phyloP scores from a whole-genome alignment of 140 eudicot genomes.

The Artemisia princeps region DNA sequence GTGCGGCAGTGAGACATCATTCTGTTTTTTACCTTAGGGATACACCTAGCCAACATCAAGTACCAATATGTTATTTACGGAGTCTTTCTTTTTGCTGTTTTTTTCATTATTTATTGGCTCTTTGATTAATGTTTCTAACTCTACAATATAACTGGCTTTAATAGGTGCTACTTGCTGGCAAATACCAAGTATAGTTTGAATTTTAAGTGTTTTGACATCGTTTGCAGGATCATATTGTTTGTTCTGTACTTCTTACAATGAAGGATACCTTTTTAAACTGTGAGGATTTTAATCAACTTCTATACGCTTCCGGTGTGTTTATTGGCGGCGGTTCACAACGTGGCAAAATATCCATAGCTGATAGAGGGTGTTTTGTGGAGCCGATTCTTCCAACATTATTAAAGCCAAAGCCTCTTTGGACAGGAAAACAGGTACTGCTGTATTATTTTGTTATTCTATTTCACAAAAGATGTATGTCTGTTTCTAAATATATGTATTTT shows the following conservation, averaged over 20 bases:
- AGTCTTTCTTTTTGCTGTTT: no score
- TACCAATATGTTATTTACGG: no score
- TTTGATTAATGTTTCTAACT: no score
- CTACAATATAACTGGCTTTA: no score
- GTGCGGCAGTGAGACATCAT: no score
- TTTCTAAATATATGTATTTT: constrained; percentile 12
- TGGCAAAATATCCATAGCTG: constrained; percentile 42
- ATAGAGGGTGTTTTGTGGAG: constrained; percentile 40
- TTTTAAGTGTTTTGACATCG: constrained; percentile 5
- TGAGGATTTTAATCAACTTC: constrained; percentile 62
- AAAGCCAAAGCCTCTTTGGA: constrained; percentile 84
- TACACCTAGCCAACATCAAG: no score
- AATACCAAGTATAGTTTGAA: background rate
- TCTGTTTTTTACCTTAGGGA: no score
- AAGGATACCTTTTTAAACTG: constrained; percentile 68
- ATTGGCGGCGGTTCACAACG: constrained; percentile 23
- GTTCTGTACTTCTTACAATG: constrained; percentile 89
- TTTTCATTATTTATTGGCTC: no score
- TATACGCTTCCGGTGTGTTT: constrained; percentile 72
- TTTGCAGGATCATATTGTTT: constrained; percentile 85
- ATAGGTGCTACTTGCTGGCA: background rate
- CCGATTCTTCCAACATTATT: constrained; percentile 64
- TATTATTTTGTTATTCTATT: background rate
- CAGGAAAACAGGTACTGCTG: constrained; percentile 76
- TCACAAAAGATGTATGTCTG: background rate